Conservation (phyloP, 441 rosid species). For the Croton setiger region DNA sequence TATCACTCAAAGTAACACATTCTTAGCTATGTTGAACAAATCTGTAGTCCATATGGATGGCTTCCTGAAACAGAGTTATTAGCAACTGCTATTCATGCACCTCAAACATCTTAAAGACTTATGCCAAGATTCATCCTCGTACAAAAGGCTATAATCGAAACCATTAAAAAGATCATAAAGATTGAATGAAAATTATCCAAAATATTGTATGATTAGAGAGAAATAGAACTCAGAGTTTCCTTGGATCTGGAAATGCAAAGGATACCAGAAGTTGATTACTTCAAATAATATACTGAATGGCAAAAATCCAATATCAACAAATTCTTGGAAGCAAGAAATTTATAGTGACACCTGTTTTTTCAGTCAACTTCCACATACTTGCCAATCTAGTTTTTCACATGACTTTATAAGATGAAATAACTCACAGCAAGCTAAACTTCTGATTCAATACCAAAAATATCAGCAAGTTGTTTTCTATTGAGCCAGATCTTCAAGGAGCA, state of each 20-base stretch:
- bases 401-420: too few species aligned
- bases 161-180: neutral
- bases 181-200: neutral
- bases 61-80: neutral
- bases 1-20: neutral
- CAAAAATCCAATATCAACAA: neutral
- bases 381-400: too few species aligned
- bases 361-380: too few species aligned
- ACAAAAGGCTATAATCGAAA: neutral
- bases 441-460: too few species aligned
- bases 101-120: neutral
- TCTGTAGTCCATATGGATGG: neutral
- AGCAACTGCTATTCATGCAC: neutral
- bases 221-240: neutral
- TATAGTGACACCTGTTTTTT: too few species aligned
- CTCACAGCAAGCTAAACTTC: too few species aligned
- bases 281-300: neutral
- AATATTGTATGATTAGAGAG: neutral
- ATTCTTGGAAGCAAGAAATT: neutral
- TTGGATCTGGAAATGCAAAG: slow-evolving; percentile 1
- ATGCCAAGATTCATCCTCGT: neutral
- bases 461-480: neutral
- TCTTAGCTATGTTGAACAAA: neutral
- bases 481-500: neutral
- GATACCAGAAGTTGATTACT: neutral